These are phyloP conservation scores for Castanea mollissima DNA, from an alignment of 306 rosid genomes.

Conservation along the genomic window DNA sequence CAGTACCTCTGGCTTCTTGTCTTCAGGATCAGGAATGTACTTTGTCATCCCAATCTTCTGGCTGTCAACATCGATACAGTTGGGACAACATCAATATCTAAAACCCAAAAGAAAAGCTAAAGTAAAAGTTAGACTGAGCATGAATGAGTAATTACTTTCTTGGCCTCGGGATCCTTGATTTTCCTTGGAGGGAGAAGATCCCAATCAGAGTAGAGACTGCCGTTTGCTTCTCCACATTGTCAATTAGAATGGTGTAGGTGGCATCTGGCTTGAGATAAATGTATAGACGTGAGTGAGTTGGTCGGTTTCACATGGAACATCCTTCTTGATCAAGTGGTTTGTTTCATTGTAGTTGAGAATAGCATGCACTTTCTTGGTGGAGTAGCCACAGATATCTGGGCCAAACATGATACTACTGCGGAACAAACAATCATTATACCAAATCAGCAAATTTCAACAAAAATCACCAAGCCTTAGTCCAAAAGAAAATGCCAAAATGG, in stretches of 20 bases:
- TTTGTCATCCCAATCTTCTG: constrained; percentile 99
- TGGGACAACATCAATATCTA: constrained; percentile 19
- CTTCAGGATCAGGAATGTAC: constrained; percentile 93
- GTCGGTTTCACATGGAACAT: constrained; percentile 97
- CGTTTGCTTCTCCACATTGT: constrained; percentile 92
- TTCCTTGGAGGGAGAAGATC: constrained; percentile 86
- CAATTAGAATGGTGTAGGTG: constrained; percentile 84
- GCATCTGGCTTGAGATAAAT: constrained; percentile 93
- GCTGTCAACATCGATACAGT: constrained; percentile 46
- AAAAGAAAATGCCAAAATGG: neutral
- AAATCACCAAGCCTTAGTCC: neutral
- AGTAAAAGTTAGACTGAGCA: neutral
- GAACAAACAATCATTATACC: constrained; percentile 5
- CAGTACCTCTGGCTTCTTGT: constrained; percentile 90
- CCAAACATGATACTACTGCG: constrained; percentile 99
- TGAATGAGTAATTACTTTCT: constrained; percentile 47
- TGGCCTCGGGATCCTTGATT: constrained; percentile 96
- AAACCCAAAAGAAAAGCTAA: constrained; percentile 6
- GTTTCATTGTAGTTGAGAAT: constrained; percentile 75
- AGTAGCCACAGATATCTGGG: constrained; percentile 98
- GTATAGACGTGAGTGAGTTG: constrained; percentile 95
- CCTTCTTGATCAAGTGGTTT: constrained; percentile 96
- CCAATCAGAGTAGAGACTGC: constrained; percentile 95
- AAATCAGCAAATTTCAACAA: constrained; percentile 19
- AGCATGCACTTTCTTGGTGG: constrained; percentile 97